Conservation (phyloP, 345 rosid genomes). For the Iberis pinnata region DNA sequence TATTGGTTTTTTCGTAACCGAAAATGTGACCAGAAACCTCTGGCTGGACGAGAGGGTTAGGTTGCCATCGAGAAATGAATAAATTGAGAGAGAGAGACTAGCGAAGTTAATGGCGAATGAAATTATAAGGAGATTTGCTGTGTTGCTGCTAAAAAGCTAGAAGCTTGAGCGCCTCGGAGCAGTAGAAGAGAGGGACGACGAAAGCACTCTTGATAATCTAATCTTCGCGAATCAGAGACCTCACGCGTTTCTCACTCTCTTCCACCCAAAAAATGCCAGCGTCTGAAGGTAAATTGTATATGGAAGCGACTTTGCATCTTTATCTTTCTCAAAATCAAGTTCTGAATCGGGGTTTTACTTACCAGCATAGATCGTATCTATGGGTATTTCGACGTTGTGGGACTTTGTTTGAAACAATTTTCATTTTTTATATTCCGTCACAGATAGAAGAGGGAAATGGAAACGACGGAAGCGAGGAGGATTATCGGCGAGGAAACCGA, state of each 20-base stretch:
- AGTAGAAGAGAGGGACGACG: constrained; percentile 19
- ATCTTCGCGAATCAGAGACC: constrained; percentile 31
- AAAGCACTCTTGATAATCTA: constrained; percentile 15
- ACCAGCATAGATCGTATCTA: constrained; percentile 11
- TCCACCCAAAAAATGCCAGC: constrained; percentile 57
- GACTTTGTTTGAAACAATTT: constrained; percentile 15
- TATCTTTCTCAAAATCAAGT: constrained; percentile 7
- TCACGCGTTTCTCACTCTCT: constrained; percentile 19
- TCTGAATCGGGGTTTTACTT: constrained; percentile 17
- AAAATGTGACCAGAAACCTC: not conserved
- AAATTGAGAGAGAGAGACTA: constrained; percentile 12
- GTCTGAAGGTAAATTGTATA: constrained; percentile 53
- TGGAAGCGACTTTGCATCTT: constrained; percentile 14
- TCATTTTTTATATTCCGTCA: constrained; percentile 8
- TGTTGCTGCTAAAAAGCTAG: constrained; percentile 6
- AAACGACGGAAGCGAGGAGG: constrained; percentile 67
- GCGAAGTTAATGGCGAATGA: constrained; percentile 20
- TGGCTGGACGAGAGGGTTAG: not conserved
- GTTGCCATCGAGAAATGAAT: constrained; percentile 6
- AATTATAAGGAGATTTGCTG: constrained; percentile 4
- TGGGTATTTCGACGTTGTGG: not conserved
- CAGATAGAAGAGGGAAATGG: constrained; percentile 80
- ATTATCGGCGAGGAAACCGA: constrained; percentile 39
- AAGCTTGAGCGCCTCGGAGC: constrained; percentile 21
- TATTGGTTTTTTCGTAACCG: not conserved